phyloP scores from a whole-genome alignment of 495 filamentous ascomycete species.

The Podospora fimiseda region DNA sequence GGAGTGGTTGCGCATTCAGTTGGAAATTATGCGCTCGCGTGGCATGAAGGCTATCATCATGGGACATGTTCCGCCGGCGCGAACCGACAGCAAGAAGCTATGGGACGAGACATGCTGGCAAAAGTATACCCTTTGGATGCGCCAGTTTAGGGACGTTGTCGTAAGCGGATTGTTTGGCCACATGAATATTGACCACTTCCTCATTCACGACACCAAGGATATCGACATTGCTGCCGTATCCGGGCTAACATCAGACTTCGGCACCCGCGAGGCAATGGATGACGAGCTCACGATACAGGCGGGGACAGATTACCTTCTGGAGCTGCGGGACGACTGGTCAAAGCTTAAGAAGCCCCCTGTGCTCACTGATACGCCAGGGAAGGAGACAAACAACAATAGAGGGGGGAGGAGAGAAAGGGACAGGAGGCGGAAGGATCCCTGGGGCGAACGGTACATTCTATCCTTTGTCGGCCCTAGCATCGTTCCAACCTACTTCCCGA shows the following conservation, averaged over 20 bases:
- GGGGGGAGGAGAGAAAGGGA: conserved; percentile 35
- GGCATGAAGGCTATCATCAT: conserved; percentile 93
- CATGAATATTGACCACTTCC: conserved; percentile 98
- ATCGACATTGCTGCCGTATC: conserved; percentile 52
- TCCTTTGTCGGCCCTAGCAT: conserved; percentile 76
- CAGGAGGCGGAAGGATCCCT: conserved; percentile 45
- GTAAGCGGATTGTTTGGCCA: conserved; percentile 77
- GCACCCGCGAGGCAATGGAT: conserved; percentile 33
- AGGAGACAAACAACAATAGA: conserved; percentile 27
- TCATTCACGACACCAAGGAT: conserved; percentile 79
- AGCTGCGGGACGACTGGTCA: conserved; percentile 71
- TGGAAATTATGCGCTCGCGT: conserved; percentile 71
- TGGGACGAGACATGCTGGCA: conserved; percentile 98
- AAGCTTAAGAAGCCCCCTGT: conserved; percentile 56
- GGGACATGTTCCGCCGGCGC: conserved; percentile 88
- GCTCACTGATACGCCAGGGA: conserved; percentile 19
- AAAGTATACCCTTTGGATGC: conserved; percentile 87
- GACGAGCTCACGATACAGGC: conserved; percentile 57
- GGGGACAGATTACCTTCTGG: conserved; percentile 69
- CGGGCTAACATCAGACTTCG: conserved; percentile 32
- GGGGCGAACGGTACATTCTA: conserved; percentile 77
- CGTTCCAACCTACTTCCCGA: conserved; percentile 90
- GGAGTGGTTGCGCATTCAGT: conserved; percentile 92
- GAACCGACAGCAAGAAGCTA: conserved; percentile 70
- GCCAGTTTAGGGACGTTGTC: conserved; percentile 86